Evolutionary conservation across 2,329 filamentous ascomycete species (phyloP).

Genomic region (Stemphylium lycopersici): DNA sequence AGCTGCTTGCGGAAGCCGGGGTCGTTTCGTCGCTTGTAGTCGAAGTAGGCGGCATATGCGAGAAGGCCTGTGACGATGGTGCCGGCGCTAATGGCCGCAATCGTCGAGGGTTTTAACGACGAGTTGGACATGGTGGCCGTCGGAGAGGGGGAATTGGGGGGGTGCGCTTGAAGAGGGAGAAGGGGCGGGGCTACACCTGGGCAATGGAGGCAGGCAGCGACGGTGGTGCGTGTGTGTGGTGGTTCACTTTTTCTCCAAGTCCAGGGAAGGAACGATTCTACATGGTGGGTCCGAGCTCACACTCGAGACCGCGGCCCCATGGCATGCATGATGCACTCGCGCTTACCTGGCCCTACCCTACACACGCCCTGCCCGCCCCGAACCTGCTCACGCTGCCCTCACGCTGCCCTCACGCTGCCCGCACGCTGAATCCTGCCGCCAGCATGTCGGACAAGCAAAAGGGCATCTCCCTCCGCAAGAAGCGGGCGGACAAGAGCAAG

Average conservation of each 20-base stretch:
- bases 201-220: slow-evolving; percentile 15
- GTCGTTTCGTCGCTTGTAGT: slow-evolving; percentile 68
- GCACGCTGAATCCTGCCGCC: slow-evolving; percentile 17
- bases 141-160: slow-evolving; percentile 7
- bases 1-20: slow-evolving; percentile 67
- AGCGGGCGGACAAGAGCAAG: slow-evolving; percentile 60
- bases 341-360: slow-evolving; percentile 12
- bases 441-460: slow-evolving; percentile 58
- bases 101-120: slow-evolving; percentile 51
- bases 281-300: slow-evolving; percentile 33
- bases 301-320: slow-evolving; percentile 18
- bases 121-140: slow-evolving; percentile 20
- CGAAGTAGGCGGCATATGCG: slow-evolving; percentile 71
- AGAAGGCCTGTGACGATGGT: slow-evolving; percentile 64
- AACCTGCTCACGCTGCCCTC: background rate
- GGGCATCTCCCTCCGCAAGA: slow-evolving; percentile 69
- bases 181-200: slow-evolving; percentile 3
- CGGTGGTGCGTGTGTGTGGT: slow-evolving; percentile 17
- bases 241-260: slow-evolving; percentile 13
- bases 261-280: slow-evolving; percentile 30
- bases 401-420: background rate
- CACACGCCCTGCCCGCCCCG: background rate
- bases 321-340: slow-evolving; percentile 5
- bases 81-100: slow-evolving; percentile 64
- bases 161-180: background rate